A percentile compares a stretch with the other conserved stretches of the same genome.
These are phyloP conservation scores for Williopsis jadinii DNA, from an alignment of 1,139 yeast genomes.

Conservation along the genomic window DNA sequence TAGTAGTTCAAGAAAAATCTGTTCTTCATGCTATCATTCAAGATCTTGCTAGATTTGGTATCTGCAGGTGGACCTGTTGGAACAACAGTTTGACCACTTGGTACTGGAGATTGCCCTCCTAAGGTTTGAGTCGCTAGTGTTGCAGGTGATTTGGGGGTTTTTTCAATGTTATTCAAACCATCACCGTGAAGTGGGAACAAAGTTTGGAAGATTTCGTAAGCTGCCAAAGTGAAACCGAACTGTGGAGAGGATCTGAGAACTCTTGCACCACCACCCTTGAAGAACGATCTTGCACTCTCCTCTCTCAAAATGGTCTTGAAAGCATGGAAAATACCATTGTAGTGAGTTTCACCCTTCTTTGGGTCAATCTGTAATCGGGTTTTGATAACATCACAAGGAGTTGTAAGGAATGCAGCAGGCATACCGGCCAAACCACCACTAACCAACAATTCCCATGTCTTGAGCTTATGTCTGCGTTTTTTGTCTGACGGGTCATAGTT, in stretches of 20 bases:
- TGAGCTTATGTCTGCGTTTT: constrained; percentile 41
- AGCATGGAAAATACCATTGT: constrained; percentile 73
- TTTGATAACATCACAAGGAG: constrained; percentile 95
- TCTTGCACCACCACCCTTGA: constrained; percentile 96
- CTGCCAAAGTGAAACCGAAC: constrained; percentile 94
- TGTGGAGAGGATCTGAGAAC: constrained; percentile 95
- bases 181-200: constrained; percentile 41
- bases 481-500: constrained; percentile 68
- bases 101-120: constrained; percentile 1
- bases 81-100: neutral
- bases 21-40: constrained; percentile 13
- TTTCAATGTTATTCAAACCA: constrained; percentile 19
- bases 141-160: constrained; percentile 10
- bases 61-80: constrained; percentile 1
- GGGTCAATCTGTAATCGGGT: constrained; percentile 90
- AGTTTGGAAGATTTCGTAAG: constrained; percentile 78
- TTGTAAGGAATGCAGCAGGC: constrained; percentile 94
- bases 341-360: constrained; percentile 68
- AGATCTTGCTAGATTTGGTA: constrained; percentile 8
- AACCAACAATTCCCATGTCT: constrained; percentile 74
- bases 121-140: constrained; percentile 6
- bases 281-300: constrained; percentile 77
- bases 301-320: constrained; percentile 66
- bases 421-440: constrained; percentile 97
- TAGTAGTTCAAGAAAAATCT: constrained; percentile 33